Base-by-base conservation (phyloP, 306 rosid genomes). In the Gleditsia sinensis region DNA sequence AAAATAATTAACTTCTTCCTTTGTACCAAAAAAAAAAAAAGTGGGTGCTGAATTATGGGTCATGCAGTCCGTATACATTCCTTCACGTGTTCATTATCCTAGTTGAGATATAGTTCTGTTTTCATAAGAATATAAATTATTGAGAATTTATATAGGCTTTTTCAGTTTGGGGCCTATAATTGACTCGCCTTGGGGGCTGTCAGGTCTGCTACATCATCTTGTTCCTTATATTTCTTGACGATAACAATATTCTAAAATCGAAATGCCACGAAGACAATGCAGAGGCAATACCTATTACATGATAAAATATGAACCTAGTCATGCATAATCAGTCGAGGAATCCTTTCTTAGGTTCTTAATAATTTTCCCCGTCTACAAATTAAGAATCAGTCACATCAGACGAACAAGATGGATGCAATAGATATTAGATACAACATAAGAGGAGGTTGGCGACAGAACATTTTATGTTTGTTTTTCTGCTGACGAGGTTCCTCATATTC, bases 181-280 rank as follows among this genome's bases (percentile, higher is more conserved):
- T 34, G 25, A 59, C 36, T 59, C 50, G 64, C 56, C 69, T 39
- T 49, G 58, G 58, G 21, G 39, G 67, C 30, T 39, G 72, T 48
- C 36, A 48, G 33, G 70, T 59, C 10, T 49, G 56, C 37, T 19
- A 32, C 66, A 69, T 59, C 21, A 28, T 21, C 7, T 13, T 25
- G 2, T 28, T 13, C 12, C 36, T 4, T 28, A 28, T 28, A 28
- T 28, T 4, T 28, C 62, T 3, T 33, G 25, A 27, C 20, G 36
- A 25, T 32, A 56, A n/a, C 9, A 56, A 56, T 20, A 5, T 5
- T 46, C 64, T 68, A 48, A 63, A 68, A 5, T 48, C 27, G 53
- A 1, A 16, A 36, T 13, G 46, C 48, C 11, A 28, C 14, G 12
- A n/a, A 54, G 69, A 36, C 62, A 16, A 10, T 46, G 75, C 7